Base-by-base conservation (phyloP, 352 stramenopile genomes). In the Phytophthora palmivora region DNA sequence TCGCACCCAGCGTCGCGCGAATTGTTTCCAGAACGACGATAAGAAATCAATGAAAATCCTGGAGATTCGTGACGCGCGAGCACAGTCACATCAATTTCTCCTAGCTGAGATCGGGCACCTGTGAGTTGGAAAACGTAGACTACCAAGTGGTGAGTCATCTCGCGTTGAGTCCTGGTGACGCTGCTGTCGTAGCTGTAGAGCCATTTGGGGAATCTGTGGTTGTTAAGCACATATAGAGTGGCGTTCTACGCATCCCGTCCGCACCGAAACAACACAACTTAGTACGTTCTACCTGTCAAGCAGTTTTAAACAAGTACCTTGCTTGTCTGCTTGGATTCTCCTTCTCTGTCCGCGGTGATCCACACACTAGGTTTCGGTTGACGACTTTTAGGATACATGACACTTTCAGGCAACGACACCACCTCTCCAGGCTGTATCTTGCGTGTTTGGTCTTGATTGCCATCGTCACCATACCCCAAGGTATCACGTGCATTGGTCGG, bases 111-210 rank as follows among this genome's bases (percentile, higher is more conserved):
- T 28, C 24, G 24, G 6, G 24, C 3, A 28, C 24, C 24, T 28
- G 24, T 28, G 24, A 42, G 15, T n/a, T 50, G 48, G 6, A 79
- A 66, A 10, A 79, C 55, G 34, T 76, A 79, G 2, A 36, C 66
- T 1, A 58, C 57, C 2, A 79, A 42, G 15, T 74, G 58, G 22
- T 79, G 70, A n/a, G 53, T 64, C 66, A 79, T 74, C 22, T 73
- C 66, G 4, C 66, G 70, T 34, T 79, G 70, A 6, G 38, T 56
- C 14, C 67, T 54, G 14, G 66, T 76, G 6, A 65, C 41, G 24
- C 67, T 72, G 39, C 61, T 76, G 39, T 79, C 62, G 33, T 76
- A 76, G 21, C 48, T 65, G 47, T 76, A 79, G 43, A 67, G 64
- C 70, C 66, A 79, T 24, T 67, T 71, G 8, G 66, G 65, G 18